Evolutionary conservation across 2,329 filamentous ascomycete genomes (phyloP), one percentile per base, ranked within the genome.

Genomic region (Apiospora sp.): DNA sequence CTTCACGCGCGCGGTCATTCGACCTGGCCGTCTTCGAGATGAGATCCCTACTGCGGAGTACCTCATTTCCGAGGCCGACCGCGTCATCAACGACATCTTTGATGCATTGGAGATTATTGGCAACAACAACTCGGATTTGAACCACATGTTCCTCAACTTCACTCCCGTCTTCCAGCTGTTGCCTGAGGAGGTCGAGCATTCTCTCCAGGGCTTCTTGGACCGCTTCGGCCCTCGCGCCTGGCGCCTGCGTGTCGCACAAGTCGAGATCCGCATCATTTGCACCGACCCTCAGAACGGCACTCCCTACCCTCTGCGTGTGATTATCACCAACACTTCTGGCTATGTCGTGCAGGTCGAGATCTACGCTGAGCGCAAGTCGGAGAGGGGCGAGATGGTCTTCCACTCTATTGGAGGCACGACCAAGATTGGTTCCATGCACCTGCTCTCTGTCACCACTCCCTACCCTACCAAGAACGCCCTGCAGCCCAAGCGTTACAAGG

Each of bases 81-180:
- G 96, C 75, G 89, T 98, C 78, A 95, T 99, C 90, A 98, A 94
- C 82, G 96, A 99, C 81, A 98, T 99, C 80, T 91, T 98, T 70
- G 96, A 99, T 81, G 96, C 96, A 64, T 88, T 99, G 73, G 96
- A 99, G 88, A 98, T 99, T 79, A 97, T 98, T 81, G 96, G 96
- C 81, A 98, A 98, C 89, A 98, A 98, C 87, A 97, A 97, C 87
- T 98, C 96, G 70, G 96, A 99, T 88, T 89, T 99, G 81, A 99
- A 99, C 88, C 96, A 99, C 86, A 96, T 99, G 89, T 99, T 99
- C 88, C 96, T 99, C 89, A 98, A 99, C 90, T 99, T 99, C 87
- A 96, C 94, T 0, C 94, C 95, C 13, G 94, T 98, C 73, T 98
- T 99, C 91, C 94, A 95, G 82, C 91, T 99, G 68, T 89, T 94